Conservation (phyloP, 768 basidiomycete genomes). For the Tricholoma bakamatsutake region DNA sequence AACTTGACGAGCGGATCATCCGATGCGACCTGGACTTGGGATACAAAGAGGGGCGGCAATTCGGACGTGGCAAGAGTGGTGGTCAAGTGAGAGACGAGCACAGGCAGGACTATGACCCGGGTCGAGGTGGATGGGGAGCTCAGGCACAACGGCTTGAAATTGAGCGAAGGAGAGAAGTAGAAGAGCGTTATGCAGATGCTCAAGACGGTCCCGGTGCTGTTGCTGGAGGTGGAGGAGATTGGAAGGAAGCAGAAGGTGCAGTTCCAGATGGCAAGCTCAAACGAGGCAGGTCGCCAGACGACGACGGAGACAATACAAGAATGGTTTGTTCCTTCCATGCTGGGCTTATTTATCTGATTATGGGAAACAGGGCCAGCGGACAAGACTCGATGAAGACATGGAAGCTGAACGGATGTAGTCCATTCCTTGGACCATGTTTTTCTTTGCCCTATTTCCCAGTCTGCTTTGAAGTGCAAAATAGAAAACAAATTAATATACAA, state of each 20-base stretch:
- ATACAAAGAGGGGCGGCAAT: conserved; percentile 95
- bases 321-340: conserved; percentile 35
- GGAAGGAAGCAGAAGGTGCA: conserved; percentile 60
- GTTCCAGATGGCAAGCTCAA: conserved; percentile 40
- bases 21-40: conserved; percentile 97
- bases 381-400: conserved; percentile 57
- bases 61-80: conserved; percentile 94
- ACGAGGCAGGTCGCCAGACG: conserved; percentile 71
- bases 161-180: conserved; percentile 74
- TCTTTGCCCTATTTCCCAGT: conserved; percentile 17
- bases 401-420: conserved; percentile 68
- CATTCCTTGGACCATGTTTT: conserved; percentile 15
- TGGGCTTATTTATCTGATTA: conserved; percentile 6
- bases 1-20: conserved; percentile 97
- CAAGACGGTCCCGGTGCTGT: conserved; percentile 77
- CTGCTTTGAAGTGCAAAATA: not conserved
- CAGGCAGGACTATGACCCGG: conserved; percentile 93
- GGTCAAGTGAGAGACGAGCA: conserved; percentile 98
- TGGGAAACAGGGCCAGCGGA: conserved; percentile 44
- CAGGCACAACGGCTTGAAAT: conserved; percentile 71
- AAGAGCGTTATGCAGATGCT: conserved; percentile 81
- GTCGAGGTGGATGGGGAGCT: conserved; percentile 92
- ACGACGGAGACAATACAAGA: conserved; percentile 58
- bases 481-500: conserved; percentile 15
- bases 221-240: conserved; percentile 80